Evolutionary conservation across 2,329 filamentous ascomycete species (phyloP).

Genomic region (Arthrobotrys iridis): DNA sequence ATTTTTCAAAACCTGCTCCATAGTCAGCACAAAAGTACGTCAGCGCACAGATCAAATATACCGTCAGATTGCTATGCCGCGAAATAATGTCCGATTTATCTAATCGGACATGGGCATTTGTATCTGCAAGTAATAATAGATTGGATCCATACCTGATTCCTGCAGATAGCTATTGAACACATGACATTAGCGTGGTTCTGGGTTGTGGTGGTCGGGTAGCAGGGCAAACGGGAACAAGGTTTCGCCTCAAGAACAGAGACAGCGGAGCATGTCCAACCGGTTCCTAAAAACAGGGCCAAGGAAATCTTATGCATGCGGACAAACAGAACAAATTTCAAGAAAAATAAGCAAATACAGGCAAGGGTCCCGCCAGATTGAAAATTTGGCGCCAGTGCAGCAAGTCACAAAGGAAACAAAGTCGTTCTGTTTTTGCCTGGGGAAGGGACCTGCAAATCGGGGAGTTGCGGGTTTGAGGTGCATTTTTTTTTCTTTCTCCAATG

Average conservation of each 20-base stretch:
- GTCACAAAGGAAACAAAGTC: constrained; percentile 30
- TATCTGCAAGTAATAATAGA: constrained; percentile 28
- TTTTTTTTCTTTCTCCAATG: constrained; percentile 29
- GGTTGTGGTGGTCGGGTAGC: constrained; percentile 51
- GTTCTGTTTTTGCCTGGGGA: constrained; percentile 40
- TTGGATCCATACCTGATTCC: constrained; percentile 54
- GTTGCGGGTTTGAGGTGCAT: constrained; percentile 41
- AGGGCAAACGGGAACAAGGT: constrained; percentile 55
- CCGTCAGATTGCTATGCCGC: constrained; percentile 9
- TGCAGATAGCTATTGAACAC: constrained; percentile 55
- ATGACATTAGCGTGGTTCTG: constrained; percentile 54
- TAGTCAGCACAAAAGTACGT: constrained; percentile 22
- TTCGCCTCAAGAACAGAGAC: constrained; percentile 49
- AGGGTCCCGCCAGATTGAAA: constrained; percentile 53
- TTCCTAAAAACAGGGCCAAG: constrained; percentile 51
- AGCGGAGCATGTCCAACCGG: constrained; percentile 53
- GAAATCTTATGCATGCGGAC: constrained; percentile 51
- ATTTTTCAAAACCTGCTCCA: constrained; percentile 43
- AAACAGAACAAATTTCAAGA: constrained; percentile 55
- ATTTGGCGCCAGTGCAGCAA: constrained; percentile 52
- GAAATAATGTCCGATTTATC: constrained; percentile 42
- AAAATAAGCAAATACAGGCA: constrained; percentile 54
- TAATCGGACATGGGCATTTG: constrained; percentile 33
- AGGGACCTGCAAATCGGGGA: constrained; percentile 46
- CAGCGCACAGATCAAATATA: constrained; percentile 29